Base-by-base conservation (phyloP, 495 filamentous ascomycete genomes). In the Peziza echinospora region DNA sequence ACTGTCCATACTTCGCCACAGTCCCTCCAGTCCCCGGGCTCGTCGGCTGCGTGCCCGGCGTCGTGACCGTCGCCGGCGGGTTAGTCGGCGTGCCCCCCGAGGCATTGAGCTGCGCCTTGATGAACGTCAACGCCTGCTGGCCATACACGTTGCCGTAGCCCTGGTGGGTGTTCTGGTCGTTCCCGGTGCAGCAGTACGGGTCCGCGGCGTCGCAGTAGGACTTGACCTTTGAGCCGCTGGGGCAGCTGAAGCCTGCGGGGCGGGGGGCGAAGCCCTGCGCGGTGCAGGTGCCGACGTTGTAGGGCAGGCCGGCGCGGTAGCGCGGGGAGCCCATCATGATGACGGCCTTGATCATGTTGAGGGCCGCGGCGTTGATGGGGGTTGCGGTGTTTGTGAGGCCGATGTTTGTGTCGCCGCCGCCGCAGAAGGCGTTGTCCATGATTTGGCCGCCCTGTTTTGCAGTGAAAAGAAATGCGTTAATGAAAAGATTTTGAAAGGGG, bases 251-350 rank as follows among this genome's bases (percentile, higher is more conserved):
- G 25, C 71, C 73, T n/a, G 61, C 56, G 0, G 71, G 67, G 19
- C 73, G 70, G 49, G 67, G 58, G 45, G 64, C 71, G 48, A 78
- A 77, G 72, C 74, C 73, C 41, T 64, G 57, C 8, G 65, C 65
- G 24, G 49, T 53, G 54, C 71, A 76, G 13, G 70, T 75, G 13
- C 75, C 74, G 47, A 77, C 73, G 46, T 75, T 67, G 57, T 78
- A 78, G 0, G 73, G 54, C 26, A 73, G 57, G 2, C 73, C 74
- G 2, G 46, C 54, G 5, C 61, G 57, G 60, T 71, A 67, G 28
- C 69, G 65, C 3, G 75, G 75, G 49, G 74, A 71, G 24, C 73
- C 75, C 71, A 75, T 72, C 53, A 75, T 71, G 54, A 78, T 78
- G 26, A 65, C 71, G 6, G 68, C 75, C 57, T 74, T 76, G 50